These are phyloP conservation scores for Achaetomiella virescens DNA, from an alignment of 495 filamentous ascomycete species.

Conservation along the genomic window DNA sequence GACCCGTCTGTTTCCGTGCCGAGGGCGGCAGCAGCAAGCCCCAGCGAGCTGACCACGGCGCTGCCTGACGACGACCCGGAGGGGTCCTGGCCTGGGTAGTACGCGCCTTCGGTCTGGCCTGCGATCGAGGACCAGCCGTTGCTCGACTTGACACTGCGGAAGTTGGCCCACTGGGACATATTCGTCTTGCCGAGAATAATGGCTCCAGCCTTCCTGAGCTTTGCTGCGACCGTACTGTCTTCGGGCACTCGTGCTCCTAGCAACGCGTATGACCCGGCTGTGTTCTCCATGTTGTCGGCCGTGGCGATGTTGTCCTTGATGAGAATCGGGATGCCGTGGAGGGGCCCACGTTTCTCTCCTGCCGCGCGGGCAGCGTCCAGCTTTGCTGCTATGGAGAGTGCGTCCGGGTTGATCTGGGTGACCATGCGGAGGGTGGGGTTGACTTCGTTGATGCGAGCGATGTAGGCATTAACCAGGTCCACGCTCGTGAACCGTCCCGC, in stretches of 20 bases:
- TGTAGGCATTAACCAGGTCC: constrained; percentile 25
- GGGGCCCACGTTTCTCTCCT: constrained; percentile 32
- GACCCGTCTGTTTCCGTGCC: constrained; percentile 35
- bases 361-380: constrained; percentile 27
- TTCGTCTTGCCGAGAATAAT: constrained; percentile 47
- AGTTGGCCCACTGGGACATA: constrained; percentile 40
- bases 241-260: constrained; percentile 41
- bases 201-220: constrained; percentile 43
- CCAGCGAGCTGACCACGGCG: constrained; percentile 27
- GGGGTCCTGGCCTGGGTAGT: constrained; percentile 35
- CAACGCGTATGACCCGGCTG: constrained; percentile 53
- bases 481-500: too few species aligned
- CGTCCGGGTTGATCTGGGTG: constrained; percentile 44
- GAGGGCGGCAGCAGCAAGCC: constrained; percentile 29
- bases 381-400: constrained; percentile 30
- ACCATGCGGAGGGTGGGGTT: constrained; percentile 36
- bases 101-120: constrained; percentile 40
- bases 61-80: constrained; percentile 27
- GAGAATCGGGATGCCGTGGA: constrained; percentile 63
- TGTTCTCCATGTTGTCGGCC: constrained; percentile 57
- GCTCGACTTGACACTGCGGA: constrained; percentile 29
- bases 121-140: constrained; percentile 43
- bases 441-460: constrained; percentile 37
- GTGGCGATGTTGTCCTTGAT: constrained; percentile 71
- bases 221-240: constrained; percentile 43